Evolutionary conservation across 441 rosid genomes (phyloP).

Genomic region (Cnidoscolus chayamansa): DNA sequence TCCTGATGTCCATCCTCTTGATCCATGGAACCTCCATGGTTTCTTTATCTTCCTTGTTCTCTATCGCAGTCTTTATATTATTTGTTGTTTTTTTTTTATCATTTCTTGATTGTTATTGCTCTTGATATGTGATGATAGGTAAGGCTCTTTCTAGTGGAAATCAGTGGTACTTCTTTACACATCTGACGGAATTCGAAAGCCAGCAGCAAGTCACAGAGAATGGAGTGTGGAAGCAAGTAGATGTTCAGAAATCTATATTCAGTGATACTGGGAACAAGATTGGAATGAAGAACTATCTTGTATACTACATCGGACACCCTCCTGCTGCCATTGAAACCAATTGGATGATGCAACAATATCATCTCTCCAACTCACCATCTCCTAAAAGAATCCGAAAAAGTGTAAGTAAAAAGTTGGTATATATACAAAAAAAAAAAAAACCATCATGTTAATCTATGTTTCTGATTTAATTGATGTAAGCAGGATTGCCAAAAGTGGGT

Average conservation of each 20-base stretch:
- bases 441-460: too few relatives aligned
- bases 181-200: slow-evolving; percentile 11
- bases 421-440: too few relatives aligned
- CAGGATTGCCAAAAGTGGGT: slow-evolving; percentile 31
- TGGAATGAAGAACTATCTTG: slow-evolving; percentile 36
- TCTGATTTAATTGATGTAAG: background rate
- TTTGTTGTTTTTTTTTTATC: too few relatives aligned
- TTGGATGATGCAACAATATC: slow-evolving; percentile 48
- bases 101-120: background rate
- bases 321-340: slow-evolving; percentile 27
- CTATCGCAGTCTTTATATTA: too few relatives aligned
- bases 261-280: slow-evolving; percentile 21
- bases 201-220: slow-evolving; percentile 19
- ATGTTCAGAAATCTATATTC: slow-evolving; percentile 31
- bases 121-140: slow-evolving; percentile 23
- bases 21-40: slow-evolving; percentile 51
- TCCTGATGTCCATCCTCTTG: slow-evolving; percentile 35
- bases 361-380: slow-evolving; percentile 21
- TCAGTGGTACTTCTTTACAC: slow-evolving; percentile 41
- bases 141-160: slow-evolving; percentile 40
- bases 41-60: background rate
- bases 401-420: too few relatives aligned
- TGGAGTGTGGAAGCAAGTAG: slow-evolving; percentile 43
- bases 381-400: slow-evolving; percentile 13
- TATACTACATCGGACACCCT: slow-evolving; percentile 28